Evolutionary conservation across 2,329 filamentous ascomycete species (phyloP).

Genomic region (Nigrograna mackinnonii): DNA sequence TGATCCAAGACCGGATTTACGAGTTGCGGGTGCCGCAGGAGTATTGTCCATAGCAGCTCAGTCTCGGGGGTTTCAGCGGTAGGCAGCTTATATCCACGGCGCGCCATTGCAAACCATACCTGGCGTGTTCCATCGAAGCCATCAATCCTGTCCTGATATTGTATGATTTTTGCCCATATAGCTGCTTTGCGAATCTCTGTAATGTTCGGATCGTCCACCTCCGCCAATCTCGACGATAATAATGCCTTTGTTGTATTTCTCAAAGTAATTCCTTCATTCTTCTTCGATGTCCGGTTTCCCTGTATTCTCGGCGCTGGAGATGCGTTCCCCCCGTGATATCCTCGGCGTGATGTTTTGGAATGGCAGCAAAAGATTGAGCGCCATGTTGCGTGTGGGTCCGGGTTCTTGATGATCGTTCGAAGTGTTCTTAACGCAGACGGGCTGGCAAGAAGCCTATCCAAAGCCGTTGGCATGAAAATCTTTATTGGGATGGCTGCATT

Average conservation of each 20-base stretch:
- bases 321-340: too few species aligned
- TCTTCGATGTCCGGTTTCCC: too few species aligned
- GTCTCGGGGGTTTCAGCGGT: conserved; percentile 40
- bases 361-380: too few species aligned
- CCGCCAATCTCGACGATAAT: too few species aligned
- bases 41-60: conserved; percentile 49
- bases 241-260: too few species aligned
- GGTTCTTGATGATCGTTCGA: conserved; percentile 32
- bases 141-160: conserved; percentile 44
- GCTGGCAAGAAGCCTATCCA: conserved; percentile 50
- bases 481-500: conserved; percentile 1
- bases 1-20: conserved; percentile 44
- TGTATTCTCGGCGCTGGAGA: too few species aligned
- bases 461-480: conserved; percentile 48
- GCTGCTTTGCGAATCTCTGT: conserved; percentile 34
- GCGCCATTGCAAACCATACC: conserved; percentile 47
- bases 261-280: too few species aligned
- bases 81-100: conserved; percentile 44
- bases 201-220: too few species aligned
- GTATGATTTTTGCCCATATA: conserved; percentile 47
- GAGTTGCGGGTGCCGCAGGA: conserved; percentile 42
- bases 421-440: conserved; percentile 46
- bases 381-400: too few species aligned
- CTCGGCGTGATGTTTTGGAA: too few species aligned
- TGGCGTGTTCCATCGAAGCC: conserved; percentile 45